Evolutionary conservation across 2,329 filamentous ascomycete genomes (phyloP), one percentile per base, ranked within the genome.

Genomic region (Nemania sp.): DNA sequence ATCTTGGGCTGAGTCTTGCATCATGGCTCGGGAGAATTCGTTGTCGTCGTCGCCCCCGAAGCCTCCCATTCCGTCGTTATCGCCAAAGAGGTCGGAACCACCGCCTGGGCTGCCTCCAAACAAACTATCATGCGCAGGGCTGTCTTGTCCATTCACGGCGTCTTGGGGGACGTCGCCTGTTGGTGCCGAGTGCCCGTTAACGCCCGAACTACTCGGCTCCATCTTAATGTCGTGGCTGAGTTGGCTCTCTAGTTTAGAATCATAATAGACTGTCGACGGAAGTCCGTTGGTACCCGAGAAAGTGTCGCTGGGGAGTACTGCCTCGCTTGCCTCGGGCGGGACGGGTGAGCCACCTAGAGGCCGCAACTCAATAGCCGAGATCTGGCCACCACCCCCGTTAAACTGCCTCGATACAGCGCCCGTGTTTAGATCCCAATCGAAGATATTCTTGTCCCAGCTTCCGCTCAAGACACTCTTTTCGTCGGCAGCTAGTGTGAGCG

Each of bases 371-470:
- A 99, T 90, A 1, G 93, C 89, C 1, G 93, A 96, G 67, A 98
- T 94, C 77, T 99, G 96, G 5, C 92, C 86, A 15, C 90, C 92
- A 61, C 87, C 93, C 1, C 92, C 91, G 54, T 91, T 89, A 75
- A 96, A 99, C 4, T 87, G 86, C 11, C 94, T 88, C 71, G 89
- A 90, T 6, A 92, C 85, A 74, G 92, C 86, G 0, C 96, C 96
- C 1, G 89, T 96, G 75, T 98, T 93, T 27, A 99, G 80, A 78
- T 98, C 96, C 96, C 96, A 99, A 77, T 98, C 94, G 61, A 94
- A 88, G 0, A 98, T 90, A 20, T 88, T 92, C 81, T 97, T 98
- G 80, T 99, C 96, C 96, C 96, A 99, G 78, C 94, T 95, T 3
- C 96, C 96, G 38, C 94, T 98, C 8, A 99, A 80, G 3, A 98